These are phyloP conservation scores for Crepidotus variabilis DNA, from an alignment of 768 basidiomycete genomes.

Conservation along the genomic window DNA sequence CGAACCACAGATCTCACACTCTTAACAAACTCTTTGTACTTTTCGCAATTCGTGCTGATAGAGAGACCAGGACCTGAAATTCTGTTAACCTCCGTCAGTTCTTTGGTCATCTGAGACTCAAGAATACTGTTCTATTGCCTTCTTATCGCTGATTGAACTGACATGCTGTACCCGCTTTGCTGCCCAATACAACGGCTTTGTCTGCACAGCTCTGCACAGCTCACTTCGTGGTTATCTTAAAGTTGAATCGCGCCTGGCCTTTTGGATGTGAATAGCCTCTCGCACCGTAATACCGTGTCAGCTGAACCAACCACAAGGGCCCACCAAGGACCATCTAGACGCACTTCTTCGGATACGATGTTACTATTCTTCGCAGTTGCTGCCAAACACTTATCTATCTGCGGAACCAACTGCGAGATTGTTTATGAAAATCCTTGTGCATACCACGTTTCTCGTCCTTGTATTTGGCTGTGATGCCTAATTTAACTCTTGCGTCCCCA, in stretches of 20 bases:
- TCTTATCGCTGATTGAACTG: neutral
- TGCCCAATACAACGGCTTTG: neutral
- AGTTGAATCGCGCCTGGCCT: neutral
- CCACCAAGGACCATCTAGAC: neutral
- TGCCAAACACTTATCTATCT: neutral
- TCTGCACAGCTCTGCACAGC: neutral
- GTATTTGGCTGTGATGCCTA: neutral
- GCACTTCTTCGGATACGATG: neutral
- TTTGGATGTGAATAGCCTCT: neutral
- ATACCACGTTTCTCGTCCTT: neutral
- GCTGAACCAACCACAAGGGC: neutral
- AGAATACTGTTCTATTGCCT: neutral
- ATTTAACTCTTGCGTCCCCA: neutral
- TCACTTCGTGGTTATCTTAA: neutral
- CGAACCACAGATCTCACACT: neutral
- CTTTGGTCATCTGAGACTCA: neutral
- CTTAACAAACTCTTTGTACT: neutral
- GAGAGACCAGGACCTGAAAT: neutral
- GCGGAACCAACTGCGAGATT: neutral
- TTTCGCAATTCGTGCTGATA: neutral
- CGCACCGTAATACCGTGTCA: neutral
- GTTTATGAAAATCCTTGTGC: neutral
- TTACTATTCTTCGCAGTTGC: neutral
- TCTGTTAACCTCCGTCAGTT: too few relatives aligned
- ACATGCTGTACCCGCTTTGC: neutral